A percentile compares a stretch with the other conserved stretches of the same genome.
phyloP scores from a whole-genome alignment of 306 rosid genomes.

The Cucumis hystrix region DNA sequence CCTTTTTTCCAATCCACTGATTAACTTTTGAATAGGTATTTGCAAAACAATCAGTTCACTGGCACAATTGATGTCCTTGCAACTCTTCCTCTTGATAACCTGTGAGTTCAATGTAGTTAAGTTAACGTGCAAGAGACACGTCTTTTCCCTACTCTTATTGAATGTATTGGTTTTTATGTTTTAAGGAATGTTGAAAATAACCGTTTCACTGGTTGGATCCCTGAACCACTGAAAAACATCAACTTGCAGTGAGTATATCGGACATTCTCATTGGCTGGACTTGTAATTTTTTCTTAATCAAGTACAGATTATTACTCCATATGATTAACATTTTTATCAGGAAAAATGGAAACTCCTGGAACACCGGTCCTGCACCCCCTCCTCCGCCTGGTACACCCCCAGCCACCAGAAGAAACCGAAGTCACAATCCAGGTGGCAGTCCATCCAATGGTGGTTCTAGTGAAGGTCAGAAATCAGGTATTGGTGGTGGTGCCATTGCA shows the following conservation, averaged over 20 bases:
- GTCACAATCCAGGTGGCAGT: conserved; percentile 31
- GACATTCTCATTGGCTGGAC: neutral
- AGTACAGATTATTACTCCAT: neutral
- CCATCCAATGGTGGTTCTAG: conserved; percentile 31
- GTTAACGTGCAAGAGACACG: conserved; percentile 5
- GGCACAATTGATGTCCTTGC: conserved; percentile 80
- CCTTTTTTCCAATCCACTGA: neutral
- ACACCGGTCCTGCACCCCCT: conserved; percentile 91
- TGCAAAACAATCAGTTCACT: conserved; percentile 81
- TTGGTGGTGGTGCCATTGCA: conserved; percentile 84
- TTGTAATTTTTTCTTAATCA: neutral
- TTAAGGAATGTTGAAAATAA: conserved; percentile 72
- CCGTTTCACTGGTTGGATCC: conserved; percentile 84
- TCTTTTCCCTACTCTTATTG: neutral
- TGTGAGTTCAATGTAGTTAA: conserved; percentile 33
- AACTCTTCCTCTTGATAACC: conserved; percentile 52
- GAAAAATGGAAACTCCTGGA: conserved; percentile 60
- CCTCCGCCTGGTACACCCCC: conserved; percentile 99
- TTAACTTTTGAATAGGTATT: conserved; percentile 31
- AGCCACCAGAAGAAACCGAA: conserved; percentile 16
- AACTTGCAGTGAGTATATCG: conserved; percentile 53
- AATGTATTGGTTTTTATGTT: neutral
- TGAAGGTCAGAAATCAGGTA: conserved; percentile 63
- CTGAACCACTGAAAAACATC: conserved; percentile 52
- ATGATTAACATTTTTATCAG: conserved; percentile 23